phyloP scores from a whole-genome alignment of 441 rosid species.

The Gossypium gossypioides region DNA sequence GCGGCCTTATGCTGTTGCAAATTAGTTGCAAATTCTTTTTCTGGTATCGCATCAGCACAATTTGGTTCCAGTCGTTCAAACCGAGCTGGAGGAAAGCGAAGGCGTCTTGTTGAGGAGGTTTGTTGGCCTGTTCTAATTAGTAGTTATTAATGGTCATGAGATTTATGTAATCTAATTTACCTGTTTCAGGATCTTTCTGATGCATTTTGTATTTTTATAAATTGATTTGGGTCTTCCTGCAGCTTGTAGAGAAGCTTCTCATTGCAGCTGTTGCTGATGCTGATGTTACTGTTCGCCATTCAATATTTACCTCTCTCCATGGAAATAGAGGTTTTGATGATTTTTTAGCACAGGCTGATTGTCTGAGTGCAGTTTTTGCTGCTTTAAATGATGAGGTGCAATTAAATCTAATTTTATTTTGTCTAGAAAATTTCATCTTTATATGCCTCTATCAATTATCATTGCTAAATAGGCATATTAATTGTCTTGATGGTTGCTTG shows the following conservation, averaged over 20 bases:
- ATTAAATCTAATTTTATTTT: slow-evolving; percentile 16
- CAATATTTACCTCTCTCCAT: slow-evolving; percentile 75
- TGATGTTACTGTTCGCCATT: slow-evolving; percentile 89
- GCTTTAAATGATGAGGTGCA: slow-evolving; percentile 97
- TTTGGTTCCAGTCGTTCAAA: slow-evolving; percentile 71
- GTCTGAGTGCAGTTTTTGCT: slow-evolving; percentile 93
- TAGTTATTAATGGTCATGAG: slow-evolving; percentile 5
- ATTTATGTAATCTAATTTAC: neutral
- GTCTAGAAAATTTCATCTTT: neutral
- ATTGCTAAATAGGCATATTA: neutral
- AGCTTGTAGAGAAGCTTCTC: slow-evolving; percentile 99
- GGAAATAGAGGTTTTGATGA: slow-evolving; percentile 87
- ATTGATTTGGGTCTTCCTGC: slow-evolving; percentile 30
- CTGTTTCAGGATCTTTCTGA: neutral
- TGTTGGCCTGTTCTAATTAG: slow-evolving; percentile 38
- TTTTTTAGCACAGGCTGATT: slow-evolving; percentile 94
- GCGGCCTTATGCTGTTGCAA: slow-evolving; percentile 97
- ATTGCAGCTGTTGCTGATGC: slow-evolving; percentile 95
- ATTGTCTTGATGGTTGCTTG: neutral
- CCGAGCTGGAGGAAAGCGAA: slow-evolving; percentile 73
- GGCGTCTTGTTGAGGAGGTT: slow-evolving; percentile 93
- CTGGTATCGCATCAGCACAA: slow-evolving; percentile 43
- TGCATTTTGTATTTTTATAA: slow-evolving; percentile 24
- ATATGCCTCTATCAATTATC: neutral
- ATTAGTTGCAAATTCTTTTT: slow-evolving; percentile 81